Evolutionary conservation across 257 asterid species (phyloP), one percentile per base, ranked within the genome.

Genomic region (Solanum tacnaense): DNA sequence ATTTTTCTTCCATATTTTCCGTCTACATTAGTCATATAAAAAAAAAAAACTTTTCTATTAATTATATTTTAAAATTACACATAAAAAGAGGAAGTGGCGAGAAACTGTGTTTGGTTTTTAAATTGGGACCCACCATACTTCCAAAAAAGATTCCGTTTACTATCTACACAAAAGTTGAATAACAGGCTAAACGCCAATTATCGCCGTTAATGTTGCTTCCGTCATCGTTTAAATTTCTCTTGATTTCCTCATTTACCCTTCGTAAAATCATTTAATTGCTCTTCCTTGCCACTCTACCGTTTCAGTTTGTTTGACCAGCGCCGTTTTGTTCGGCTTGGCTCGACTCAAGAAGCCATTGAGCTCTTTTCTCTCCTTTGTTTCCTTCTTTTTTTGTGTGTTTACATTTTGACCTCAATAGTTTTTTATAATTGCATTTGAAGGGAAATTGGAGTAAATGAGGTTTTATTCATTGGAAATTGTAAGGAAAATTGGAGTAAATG

Each of bases 121-220:
- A 71, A 31, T 4, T 71, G 88, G 92, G 92, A 60, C 92, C 95
- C 93, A 34, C 38, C 18, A n/a, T 79, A 72, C 88, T 36, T 76
- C 73, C 86, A 58, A 76, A 86, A 88, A 88, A 88, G 88, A 89
- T 89, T 91, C 94, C 94, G 93, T 89, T 90, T 73, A 49, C 88
- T 86, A 88, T 34, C 58, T 29, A 9, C 68, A 84, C 73, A 52
- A 52, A 16, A 52, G 60, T 2, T 16, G 62, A 2, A 52, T 52
- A 38, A 49, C 92, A 86, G 91, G 91, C 93, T 85, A 91, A 89
- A 90, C 91, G 94, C 93, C 95, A 93, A 90, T 44, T 29, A 82
- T 90, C 88, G 92, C 94, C 93, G 94, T 92, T 94, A 90, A 71
- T 58, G 36, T 29, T 81, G 68, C 87, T 88, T 84, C 94, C 94